Evolutionary conservation across 257 asterid species (phyloP).

Genomic region (Solanum sparsipilum): DNA sequence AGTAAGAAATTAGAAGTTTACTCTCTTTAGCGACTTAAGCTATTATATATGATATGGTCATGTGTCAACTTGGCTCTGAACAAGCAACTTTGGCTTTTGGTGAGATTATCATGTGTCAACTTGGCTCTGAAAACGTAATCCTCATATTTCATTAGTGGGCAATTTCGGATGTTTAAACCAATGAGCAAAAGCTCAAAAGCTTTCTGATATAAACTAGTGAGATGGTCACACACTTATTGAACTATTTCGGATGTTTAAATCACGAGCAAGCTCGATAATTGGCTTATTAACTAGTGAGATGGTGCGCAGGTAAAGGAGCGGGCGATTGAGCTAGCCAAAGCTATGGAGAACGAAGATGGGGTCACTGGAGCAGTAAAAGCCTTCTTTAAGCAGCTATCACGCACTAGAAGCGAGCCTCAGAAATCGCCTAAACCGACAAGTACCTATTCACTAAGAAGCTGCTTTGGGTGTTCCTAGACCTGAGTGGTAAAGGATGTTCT

Average conservation of each 20-base stretch:
- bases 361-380: constrained; percentile 76
- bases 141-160: neutral
- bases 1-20: neutral
- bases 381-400: constrained; percentile 54
- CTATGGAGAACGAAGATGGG: constrained; percentile 89
- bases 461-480: constrained; percentile 70
- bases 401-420: neutral
- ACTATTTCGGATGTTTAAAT: neutral
- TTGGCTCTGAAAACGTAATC: neutral
- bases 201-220: neutral
- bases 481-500: neutral
- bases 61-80: neutral
- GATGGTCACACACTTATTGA: neutral
- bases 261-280: neutral
- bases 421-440: constrained; percentile 5
- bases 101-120: neutral
- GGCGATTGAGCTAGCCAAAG: constrained; percentile 61
- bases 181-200: neutral
- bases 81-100: neutral
- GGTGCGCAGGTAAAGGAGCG: constrained; percentile 50
- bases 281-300: neutral
- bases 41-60: neutral
- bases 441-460: constrained; percentile 20
- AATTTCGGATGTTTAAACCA: neutral
- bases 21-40: neutral